Percentiles rank a stretch among this genome's conserved stretches.
These are phyloP conservation scores for Ophiosphaerella narmari DNA, from an alignment of 2,329 filamentous ascomycete genomes.

Conservation along the genomic window DNA sequence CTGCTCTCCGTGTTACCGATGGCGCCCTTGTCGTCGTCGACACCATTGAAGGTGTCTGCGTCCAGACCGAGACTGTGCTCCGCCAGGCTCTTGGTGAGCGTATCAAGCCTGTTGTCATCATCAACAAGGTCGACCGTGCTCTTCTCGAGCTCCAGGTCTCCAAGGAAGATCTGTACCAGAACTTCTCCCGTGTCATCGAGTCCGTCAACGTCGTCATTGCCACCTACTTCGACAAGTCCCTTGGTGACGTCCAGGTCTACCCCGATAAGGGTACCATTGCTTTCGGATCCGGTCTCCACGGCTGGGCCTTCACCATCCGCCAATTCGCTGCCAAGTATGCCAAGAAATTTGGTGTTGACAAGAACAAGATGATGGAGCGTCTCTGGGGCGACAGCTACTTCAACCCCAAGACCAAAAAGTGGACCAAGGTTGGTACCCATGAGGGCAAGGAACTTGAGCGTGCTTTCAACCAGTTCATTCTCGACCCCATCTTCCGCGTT, in stretches of 20 bases:
- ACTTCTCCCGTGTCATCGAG: constrained; percentile 99
- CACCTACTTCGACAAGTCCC: constrained; percentile 95
- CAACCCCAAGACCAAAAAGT: constrained; percentile 99
- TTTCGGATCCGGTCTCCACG: constrained; percentile 99
- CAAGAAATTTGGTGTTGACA: constrained; percentile 99
- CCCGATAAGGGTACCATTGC: constrained; percentile 96
- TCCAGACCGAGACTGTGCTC: constrained; percentile 99
- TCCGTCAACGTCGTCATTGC: constrained; percentile 99
- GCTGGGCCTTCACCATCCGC: constrained; percentile 99
- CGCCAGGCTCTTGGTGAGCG: constrained; percentile 99
- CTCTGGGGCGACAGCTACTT: constrained; percentile 99
- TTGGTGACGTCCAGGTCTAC: constrained; percentile 98
- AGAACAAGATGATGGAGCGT: constrained; percentile 99
- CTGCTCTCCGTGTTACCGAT: constrained; percentile 98
- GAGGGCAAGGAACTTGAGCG: constrained; percentile 92
- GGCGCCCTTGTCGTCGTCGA: constrained; percentile 99
- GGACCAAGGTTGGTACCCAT: constrained; percentile 83
- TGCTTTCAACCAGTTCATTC: constrained; percentile 99
- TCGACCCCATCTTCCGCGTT: constrained; percentile 99
- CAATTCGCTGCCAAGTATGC: constrained; percentile 95
- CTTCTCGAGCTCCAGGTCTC: constrained; percentile 97
- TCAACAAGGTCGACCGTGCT: constrained; percentile 99
- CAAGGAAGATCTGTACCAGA: constrained; percentile 99
- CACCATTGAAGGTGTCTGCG: constrained; percentile 99
- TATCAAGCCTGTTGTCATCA: constrained; percentile 99